A percentile compares a stretch with the other conserved stretches of the same genome.
Evolutionary conservation across 2,329 filamentous ascomycete genomes (phyloP).

Genomic region (Hymenoscyphus albidus): DNA sequence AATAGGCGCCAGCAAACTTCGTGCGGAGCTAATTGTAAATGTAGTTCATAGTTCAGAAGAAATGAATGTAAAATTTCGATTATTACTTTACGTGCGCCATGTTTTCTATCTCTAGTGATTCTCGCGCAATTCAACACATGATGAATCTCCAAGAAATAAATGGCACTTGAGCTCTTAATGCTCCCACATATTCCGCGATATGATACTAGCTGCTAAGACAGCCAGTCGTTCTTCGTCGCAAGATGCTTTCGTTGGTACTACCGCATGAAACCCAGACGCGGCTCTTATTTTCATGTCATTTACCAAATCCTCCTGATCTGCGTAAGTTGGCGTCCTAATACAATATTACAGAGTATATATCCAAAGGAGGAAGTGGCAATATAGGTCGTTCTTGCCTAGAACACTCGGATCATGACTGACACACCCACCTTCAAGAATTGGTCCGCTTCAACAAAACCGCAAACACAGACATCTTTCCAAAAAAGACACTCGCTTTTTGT

Average conservation of each 20-base stretch:
- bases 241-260: too few species aligned
- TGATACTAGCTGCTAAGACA: too few species aligned
- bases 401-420: not conserved
- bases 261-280: too few species aligned
- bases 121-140: too few species aligned
- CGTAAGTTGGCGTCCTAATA: too few species aligned
- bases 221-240: too few species aligned
- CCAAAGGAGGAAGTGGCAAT: not conserved
- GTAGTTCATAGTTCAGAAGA: not conserved
- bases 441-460: not conserved
- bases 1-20: not conserved
- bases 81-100: not conserved
- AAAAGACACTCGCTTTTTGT: not conserved
- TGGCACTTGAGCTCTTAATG: too few species aligned
- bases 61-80: slow-evolving; percentile 5
- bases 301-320: too few species aligned
- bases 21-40: slow-evolving; percentile 5
- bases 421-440: not conserved
- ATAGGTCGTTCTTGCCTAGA: not conserved
- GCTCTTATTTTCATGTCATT: too few species aligned
- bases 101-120: too few species aligned
- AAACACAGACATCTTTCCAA: not conserved
- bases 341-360: not conserved
- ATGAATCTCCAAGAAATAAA: too few species aligned
- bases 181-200: too few species aligned